Evolutionary conservation across 345 rosid species (phyloP), one percentile per base, ranked within the genome.

Genomic region (Aquilaria sinensis): DNA sequence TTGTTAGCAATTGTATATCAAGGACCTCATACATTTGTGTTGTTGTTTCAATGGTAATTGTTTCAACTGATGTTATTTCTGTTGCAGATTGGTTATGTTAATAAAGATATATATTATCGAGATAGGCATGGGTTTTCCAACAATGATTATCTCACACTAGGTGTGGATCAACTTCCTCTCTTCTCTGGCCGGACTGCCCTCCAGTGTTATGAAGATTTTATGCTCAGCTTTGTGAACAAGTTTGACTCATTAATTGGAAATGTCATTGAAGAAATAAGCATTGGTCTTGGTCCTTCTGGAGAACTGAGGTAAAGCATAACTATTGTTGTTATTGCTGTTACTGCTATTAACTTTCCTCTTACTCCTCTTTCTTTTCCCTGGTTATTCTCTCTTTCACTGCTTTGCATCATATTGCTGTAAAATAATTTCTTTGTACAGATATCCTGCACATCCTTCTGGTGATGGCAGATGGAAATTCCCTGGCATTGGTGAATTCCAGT

Each of bases 401-500:
- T 11, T 57, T 60, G 60, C 43, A 37, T 37, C 43, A 33, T 58
- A 45, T 53, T 63, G 34, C 66, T 23, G 58, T 63, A 72, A 60
- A 53, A 53, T 47, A 47, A 53, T 58, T 65, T 71, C 67, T 63
- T 48, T 65, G 63, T 79, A 61, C 78, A 84, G 86, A 74, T 84
- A 84, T 72, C 89, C 86, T 70, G 76, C 89, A 56, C 89, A 81
- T 77, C 89, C 89, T 65, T 69, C 68, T 49, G 82, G 82, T 58
- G 84, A 81, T 70, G 86, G 83, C 59, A 81, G 86, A 72, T 84
- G 89, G 89, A 74, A 73, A 64, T 84, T 84, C 69, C 86, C 86
- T 70, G 89, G 89, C 62, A 84, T 81, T 47, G 89, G 89, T 75
- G 89, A 84, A 84, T 84, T 84, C 47, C 89, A 84, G 57, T 84